These are phyloP conservation scores for Plectosphaerella sp. DNA, from an alignment of 2,329 filamentous ascomycete genomes.

Conservation along the genomic window DNA sequence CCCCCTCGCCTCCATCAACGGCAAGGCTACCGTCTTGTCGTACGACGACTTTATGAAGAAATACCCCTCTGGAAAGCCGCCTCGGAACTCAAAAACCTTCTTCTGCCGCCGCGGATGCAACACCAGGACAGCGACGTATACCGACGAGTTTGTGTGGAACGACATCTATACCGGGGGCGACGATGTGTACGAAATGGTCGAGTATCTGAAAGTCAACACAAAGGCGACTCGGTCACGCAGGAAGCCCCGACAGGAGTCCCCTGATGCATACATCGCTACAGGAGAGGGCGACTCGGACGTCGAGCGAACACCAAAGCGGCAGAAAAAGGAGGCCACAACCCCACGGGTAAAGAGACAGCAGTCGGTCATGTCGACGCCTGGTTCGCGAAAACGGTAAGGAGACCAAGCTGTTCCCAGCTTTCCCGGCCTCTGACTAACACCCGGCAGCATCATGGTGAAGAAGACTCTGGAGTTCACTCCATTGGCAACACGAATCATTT, in stretches of 20 bases:
- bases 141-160: conserved; percentile 89
- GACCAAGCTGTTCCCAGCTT: neutral
- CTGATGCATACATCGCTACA: conserved; percentile 22
- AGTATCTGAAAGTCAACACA: conserved; percentile 66
- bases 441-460: conserved; percentile 61
- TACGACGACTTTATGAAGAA: conserved; percentile 58
- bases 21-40: conserved; percentile 79
- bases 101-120: conserved; percentile 88
- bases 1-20: conserved; percentile 82
- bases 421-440: neutral
- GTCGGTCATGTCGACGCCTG: conserved; percentile 26
- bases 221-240: conserved; percentile 59
- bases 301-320: conserved; percentile 12
- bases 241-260: conserved; percentile 17
- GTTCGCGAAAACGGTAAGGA: conserved; percentile 48
- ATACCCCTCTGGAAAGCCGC: conserved; percentile 72
- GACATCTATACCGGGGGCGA: conserved; percentile 68
- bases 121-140: conserved; percentile 83
- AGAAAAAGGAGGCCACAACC: conserved; percentile 11
- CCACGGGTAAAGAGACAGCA: conserved; percentile 4
- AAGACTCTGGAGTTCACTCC: conserved; percentile 94
- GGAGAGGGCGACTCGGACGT: conserved; percentile 15
- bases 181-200: conserved; percentile 62
- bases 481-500: conserved; percentile 80
- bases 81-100: conserved; percentile 77